phyloP scores from a whole-genome alignment of 805 yeast species.

The Saturnispora sekii region DNA sequence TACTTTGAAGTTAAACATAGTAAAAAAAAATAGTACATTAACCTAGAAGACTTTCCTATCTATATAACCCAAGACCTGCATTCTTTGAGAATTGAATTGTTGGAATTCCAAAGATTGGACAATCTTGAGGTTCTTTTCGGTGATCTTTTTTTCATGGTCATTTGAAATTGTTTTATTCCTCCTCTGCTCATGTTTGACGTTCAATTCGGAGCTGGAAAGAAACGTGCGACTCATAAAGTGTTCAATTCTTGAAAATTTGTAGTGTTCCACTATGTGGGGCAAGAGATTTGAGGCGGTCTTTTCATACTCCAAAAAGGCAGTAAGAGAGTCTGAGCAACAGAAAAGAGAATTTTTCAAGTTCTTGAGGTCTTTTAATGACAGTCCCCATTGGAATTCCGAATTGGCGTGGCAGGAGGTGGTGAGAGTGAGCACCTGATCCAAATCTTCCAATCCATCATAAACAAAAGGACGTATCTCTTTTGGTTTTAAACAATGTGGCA shows the following conservation, averaged over 20 bases:
- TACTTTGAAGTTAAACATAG: neutral
- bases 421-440: conserved; percentile 2
- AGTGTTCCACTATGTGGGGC: neutral
- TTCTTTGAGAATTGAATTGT: conserved; percentile 1
- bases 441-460: conserved; percentile 7
- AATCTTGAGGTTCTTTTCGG: neutral
- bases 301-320: neutral
- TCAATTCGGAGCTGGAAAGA: conserved; percentile 1
- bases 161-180: neutral
- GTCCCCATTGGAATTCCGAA: conserved; percentile 7
- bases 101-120: conserved; percentile 1
- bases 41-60: conserved; percentile 2
- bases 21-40: neutral
- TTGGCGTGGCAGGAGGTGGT: neutral
- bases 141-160: neutral
- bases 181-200: neutral
- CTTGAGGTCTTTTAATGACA: neutral
- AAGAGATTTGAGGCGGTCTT: neutral
- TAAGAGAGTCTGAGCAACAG: conserved; percentile 6
- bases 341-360: neutral
- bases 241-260: neutral
- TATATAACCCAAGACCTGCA: neutral
- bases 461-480: conserved; percentile 3
- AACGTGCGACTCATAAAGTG: neutral
- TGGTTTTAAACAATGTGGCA: conserved; percentile 6